Base-by-base conservation (phyloP, 805 yeast species). In the Cyberlindnera mycetangii region DNA sequence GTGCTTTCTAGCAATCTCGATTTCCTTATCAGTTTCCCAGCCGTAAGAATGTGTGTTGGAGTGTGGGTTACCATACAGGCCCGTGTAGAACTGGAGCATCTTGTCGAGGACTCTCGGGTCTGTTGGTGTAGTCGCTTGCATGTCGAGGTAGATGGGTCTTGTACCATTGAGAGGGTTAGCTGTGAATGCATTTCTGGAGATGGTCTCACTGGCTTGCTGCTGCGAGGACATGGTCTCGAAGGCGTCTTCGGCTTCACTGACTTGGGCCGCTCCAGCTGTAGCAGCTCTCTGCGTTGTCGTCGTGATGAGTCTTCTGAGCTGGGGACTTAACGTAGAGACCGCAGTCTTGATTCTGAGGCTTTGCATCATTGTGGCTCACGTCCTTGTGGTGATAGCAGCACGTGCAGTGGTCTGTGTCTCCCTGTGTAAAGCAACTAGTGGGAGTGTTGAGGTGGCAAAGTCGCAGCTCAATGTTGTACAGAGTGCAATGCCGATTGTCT, bases 41-140 rank as follows among this genome's bases (percentile, higher is more conserved):
- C 99, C 99, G 64, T 92, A 93, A 6, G 96, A 78, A 63, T 93
- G 99, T 2, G 99, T 93, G 47, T 93, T 81, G 6, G 97, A 89
- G 68, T 93, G 99, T 18, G 99, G 99, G 65, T 93, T 93, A 50
- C 99, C 99, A 63, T 89, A 93, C 45, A 88, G 73, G 4, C 98
- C 98, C 2, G 98, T 92, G 65, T 79, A 85, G 61, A 83, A 89
- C 56, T 78, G 79, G 55, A 88, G 64, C 96, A 88, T 89, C 54
- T 81, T 83, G 62, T 88, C 96, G 54, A 93, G 68, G 9, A 93
- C 99, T 44, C 99, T 75, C 25, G 99, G 99, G 62, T 93, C 99
- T 1, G 93, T 86, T 21, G 98, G 99, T 0, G 99, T 92, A 0
- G 99, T 93, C 24, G 99, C 98, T 69, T 93, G 99, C 77, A 90